phyloP scores from a whole-genome alignment of 73 alveolate genomes.

The Paramecium pentaurelia region DNA sequence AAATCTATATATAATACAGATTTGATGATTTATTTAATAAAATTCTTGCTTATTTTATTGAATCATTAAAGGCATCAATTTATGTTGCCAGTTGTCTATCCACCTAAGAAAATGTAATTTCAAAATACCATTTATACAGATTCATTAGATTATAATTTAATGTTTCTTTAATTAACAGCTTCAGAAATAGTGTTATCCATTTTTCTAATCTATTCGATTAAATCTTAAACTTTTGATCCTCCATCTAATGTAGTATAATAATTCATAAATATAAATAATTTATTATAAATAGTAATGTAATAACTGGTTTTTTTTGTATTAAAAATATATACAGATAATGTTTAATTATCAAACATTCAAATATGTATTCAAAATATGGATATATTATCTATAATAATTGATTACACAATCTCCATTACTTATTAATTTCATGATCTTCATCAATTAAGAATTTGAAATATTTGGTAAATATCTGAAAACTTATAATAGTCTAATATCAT shows the following conservation, averaged over 20 bases:
- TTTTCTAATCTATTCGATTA: not conserved
- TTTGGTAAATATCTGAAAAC: too few relatives aligned
- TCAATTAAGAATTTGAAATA: too few relatives aligned
- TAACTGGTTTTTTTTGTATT: not conserved
- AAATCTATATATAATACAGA: not conserved
- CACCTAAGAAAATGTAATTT: not conserved
- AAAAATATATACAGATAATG: not conserved
- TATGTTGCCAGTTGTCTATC: not conserved
- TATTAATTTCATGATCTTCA: too few relatives aligned
- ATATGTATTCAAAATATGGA: not conserved
- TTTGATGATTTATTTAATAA: not conserved
- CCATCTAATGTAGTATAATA: not conserved
- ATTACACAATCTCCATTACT: too few relatives aligned
- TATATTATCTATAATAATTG: not conserved
- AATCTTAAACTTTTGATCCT: constrained; percentile 1
- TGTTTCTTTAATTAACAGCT: not conserved
- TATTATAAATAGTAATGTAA: not conserved
- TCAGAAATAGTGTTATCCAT: not conserved
- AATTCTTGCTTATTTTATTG: not conserved
- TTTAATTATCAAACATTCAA: not conserved
- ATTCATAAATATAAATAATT: not conserved
- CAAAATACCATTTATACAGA: not conserved
- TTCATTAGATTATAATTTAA: not conserved
- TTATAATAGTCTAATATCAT: too few relatives aligned
- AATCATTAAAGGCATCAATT: not conserved